phyloP scores from a whole-genome alignment of 371 early-diverging fungal species.

The Actinomortierella wolfii region DNA sequence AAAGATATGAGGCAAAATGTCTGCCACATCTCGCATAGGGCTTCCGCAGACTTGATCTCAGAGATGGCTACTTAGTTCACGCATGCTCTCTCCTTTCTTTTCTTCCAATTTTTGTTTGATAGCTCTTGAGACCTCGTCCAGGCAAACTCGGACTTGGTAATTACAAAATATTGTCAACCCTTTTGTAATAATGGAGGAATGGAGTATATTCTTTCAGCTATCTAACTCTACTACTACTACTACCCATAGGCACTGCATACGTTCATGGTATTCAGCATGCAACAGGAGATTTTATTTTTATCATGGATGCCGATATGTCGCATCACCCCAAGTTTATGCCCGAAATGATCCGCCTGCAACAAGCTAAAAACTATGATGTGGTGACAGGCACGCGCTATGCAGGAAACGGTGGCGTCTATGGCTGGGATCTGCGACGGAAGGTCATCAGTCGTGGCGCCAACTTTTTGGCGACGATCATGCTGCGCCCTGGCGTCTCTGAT shows the following conservation, averaged over 20 bases:
- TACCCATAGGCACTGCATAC: conserved; percentile 88
- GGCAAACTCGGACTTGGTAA: conserved; percentile 94
- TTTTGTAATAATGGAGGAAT: too few species aligned
- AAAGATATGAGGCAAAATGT: neutral
- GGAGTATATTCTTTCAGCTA: neutral
- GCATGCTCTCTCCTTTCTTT: too few species aligned
- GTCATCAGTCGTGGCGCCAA: conserved; percentile 98
- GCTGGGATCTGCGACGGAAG: conserved; percentile 98
- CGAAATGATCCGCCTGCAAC: conserved; percentile 63
- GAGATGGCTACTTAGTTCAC: too few species aligned
- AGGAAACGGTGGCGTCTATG: conserved; percentile 94
- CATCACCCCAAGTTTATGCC: conserved; percentile 73
- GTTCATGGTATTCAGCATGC: conserved; percentile 94
- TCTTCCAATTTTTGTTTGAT: conserved; percentile 8
- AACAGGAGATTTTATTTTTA: conserved; percentile 93
- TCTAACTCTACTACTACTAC: neutral
- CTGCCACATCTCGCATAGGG: too few species aligned
- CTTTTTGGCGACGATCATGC: conserved; percentile 90
- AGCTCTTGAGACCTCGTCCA: conserved; percentile 87
- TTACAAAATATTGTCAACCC: too few species aligned
- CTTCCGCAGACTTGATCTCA: too few species aligned
- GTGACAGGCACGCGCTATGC: conserved; percentile 96
- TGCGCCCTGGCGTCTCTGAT: conserved; percentile 93
- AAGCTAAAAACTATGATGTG: conserved; percentile 86
- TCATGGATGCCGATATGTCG: conserved; percentile 99